These are phyloP conservation scores for Taphrina flavorubra DNA, from an alignment of 1,139 yeast species.

Conservation along the genomic window DNA sequence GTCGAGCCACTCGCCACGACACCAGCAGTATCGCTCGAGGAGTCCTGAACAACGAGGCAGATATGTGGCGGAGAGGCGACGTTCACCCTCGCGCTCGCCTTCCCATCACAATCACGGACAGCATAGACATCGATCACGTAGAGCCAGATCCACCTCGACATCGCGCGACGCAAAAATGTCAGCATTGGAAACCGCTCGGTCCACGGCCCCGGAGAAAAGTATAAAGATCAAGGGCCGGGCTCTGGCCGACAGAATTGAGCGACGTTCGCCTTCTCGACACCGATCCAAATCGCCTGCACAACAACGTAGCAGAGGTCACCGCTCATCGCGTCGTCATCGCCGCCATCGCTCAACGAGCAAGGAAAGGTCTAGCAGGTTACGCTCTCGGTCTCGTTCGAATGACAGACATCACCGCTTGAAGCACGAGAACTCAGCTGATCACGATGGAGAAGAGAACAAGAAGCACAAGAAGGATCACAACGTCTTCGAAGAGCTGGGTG, in stretches of 20 bases:
- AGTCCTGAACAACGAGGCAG: background rate
- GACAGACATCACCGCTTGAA: constrained; percentile 3
- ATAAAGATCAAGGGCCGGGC: background rate
- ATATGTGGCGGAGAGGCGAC: background rate
- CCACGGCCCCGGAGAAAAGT: constrained; percentile 4
- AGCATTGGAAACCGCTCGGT: background rate
- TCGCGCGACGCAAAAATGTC: background rate
- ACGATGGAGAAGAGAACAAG: background rate
- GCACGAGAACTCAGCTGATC: background rate
- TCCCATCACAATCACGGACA: background rate
- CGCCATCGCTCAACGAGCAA: constrained; percentile 23
- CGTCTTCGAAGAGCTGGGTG: background rate
- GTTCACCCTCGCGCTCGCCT: background rate
- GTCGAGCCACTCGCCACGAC: constrained; percentile 3
- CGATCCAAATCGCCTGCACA: constrained; percentile 3
- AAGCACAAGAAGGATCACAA: constrained; percentile 9
- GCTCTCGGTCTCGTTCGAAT: constrained; percentile 8
- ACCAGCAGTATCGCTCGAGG: background rate
- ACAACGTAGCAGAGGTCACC: background rate
- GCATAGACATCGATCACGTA: background rate
- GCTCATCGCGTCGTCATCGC: constrained; percentile 3
- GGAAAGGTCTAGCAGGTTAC: background rate
- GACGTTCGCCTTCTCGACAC: background rate
- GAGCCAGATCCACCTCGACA: background rate
- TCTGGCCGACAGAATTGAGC: constrained; percentile 15